Evolutionary conservation across 2,329 filamentous ascomycete genomes (phyloP), one percentile per base, ranked within the genome.

Genomic region (Metarhizium anisopliae): DNA sequence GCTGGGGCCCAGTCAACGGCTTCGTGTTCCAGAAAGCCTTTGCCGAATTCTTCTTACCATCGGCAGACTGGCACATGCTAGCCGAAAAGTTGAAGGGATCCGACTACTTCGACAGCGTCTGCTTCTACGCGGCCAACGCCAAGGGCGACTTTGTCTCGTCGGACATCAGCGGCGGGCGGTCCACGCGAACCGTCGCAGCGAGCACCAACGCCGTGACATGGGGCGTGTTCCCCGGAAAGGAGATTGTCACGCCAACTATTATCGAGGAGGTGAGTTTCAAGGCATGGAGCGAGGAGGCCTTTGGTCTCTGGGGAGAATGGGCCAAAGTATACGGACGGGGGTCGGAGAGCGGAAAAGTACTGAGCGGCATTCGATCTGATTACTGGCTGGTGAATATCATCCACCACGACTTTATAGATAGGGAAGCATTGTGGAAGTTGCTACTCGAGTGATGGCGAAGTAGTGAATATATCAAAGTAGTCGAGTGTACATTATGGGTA

Each of bases 21-120:
- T 97, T 95, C 69, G 91, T 97, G 51, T 99, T 96, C 76, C 94
- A 99, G 67, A 99, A 97, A 73, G 88, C 93, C 0, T 99, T 99
- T 70, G 91, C 99, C 53, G 94, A 99, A 70, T 90, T 97, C 74
- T 99, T 99, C 77, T 75, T 95, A 56, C 85, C 92, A 0, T 74
- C 78, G 0, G 70, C 79, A 0, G 89, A 93, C 68, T 97, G 91
- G 85, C 70, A 74, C 16, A 68, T 69, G 1, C 78, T 99, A 36
- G 80, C 82, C 60, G 77, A 78, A 4, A 81, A 83, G 57, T 81
- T 97, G 49, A 67, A 72, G 53, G 74, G 73, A 11, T 72, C 81
- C 40, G 82, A 83, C 54, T 74, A 82, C 16, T 77, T 83, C 51
- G 83, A 86, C 47, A 79, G 83, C 52, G 81, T 96, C 42, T 90